Evolutionary conservation across 2,329 filamentous ascomycete species (phyloP), one percentile per base, ranked within the genome.

Genomic region (Aspergillus eucalypticola): DNA sequence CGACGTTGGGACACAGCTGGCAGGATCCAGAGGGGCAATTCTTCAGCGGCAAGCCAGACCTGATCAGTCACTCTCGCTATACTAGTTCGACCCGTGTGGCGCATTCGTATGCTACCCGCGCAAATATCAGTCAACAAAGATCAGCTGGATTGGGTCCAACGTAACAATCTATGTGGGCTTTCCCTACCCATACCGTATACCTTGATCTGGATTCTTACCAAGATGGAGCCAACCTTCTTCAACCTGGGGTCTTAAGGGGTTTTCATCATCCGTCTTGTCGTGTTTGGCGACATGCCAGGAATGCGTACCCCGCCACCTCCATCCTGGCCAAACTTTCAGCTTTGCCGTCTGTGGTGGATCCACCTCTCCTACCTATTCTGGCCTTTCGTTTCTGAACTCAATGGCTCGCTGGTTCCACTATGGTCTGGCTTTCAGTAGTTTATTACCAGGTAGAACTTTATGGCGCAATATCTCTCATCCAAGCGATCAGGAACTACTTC

Each of bases 361-460:
- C 41, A 23, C 10, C 41, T 44, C 17, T 15, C 10, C 32, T 35
- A 11, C 21, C 10, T 7, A 7, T 11, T 10, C 5, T 5, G 10
- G 17, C 2, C 19, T 5, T 8, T 44, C 5, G 10, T 23, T 6
- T 8, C 3, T 8, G 8, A 44, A 23, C 1, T 35, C 32, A 13
- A 35, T 35, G 32, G 10, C 32, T 35, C 1, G 2, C 10, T 35
- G 11, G 32, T 6, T 35, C 32, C 32, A 35, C 32, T 15, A 13
- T 35, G 11, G 10, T 35, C 10, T 2, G 32, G 32, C 32, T 13
- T 35, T 2, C 32, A 13, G 32, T 11, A 6, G 2, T 35, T 13
- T 0, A 13, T 11, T 29, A 13, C 4, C 0, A 6, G 5, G 5
- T 13, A 11, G 11, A 3, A 13, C 11, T 13, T 1, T 5, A 13